Evolutionary conservation across 1,284 basidiomycete genomes (phyloP).

Genomic region (Melanopsichium pennsylvanicum): DNA sequence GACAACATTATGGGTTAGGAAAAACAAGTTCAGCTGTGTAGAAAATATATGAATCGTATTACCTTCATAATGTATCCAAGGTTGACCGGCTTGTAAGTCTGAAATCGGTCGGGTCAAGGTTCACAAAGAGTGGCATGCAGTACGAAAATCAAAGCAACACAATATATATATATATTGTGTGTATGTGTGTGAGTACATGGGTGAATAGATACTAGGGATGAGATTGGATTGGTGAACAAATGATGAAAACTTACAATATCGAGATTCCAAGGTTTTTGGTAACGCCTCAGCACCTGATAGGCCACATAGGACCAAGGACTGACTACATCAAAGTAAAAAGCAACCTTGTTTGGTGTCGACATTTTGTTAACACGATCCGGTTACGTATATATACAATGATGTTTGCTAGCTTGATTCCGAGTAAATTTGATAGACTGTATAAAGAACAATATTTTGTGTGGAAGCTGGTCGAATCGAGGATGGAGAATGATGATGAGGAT

Average conservation of each 20-base stretch:
- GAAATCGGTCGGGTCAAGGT: too few species aligned
- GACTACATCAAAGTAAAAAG: constrained; percentile 60
- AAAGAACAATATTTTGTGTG: not conserved
- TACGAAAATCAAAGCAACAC: too few species aligned
- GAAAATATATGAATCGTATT: too few species aligned
- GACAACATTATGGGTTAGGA: too few species aligned
- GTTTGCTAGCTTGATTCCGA: too few species aligned
- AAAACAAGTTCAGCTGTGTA: too few species aligned
- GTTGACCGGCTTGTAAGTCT: constrained; percentile 51
- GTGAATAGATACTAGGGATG: too few species aligned
- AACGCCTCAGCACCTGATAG: constrained; percentile 50
- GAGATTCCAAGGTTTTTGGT: constrained; percentile 51
- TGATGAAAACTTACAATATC: constrained; percentile 44
- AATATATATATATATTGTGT: too few species aligned
- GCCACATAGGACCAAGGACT: constrained; percentile 62
- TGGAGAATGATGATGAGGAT: not conserved
- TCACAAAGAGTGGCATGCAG: not conserved
- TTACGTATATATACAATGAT: too few species aligned
- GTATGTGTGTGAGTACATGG: too few species aligned
- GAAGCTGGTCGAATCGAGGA: not conserved
- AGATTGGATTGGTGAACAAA: too few species aligned
- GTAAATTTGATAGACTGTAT: too few species aligned
- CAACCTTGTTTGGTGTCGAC: constrained; percentile 41
- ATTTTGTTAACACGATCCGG: not conserved
- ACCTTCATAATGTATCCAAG: constrained; percentile 63